A percentile compares a stretch with the other conserved stretches of the same genome.
These are phyloP conservation scores for Suillus variegatus DNA, from an alignment of 768 basidiomycete species.

Conservation along the genomic window DNA sequence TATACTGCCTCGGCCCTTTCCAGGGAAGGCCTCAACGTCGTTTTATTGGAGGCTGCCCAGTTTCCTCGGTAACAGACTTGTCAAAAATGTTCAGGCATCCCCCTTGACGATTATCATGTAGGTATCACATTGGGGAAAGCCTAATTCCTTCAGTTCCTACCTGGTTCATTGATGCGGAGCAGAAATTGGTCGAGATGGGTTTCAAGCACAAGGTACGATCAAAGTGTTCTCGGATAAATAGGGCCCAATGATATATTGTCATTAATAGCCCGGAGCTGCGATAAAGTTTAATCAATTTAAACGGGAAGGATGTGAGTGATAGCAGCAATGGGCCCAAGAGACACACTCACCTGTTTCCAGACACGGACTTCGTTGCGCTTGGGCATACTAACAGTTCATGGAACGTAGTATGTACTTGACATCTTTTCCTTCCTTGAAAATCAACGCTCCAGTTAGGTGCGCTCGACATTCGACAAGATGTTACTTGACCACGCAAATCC, in stretches of 20 bases:
- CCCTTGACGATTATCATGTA: slow-evolving; percentile 13
- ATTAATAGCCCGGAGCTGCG: slow-evolving; percentile 54
- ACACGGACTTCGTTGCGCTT: slow-evolving; percentile 58
- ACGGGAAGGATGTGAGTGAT: slow-evolving; percentile 55
- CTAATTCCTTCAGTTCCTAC: slow-evolving; percentile 50
- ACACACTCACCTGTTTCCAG: slow-evolving; percentile 27
- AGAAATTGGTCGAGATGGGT: slow-evolving; percentile 42
- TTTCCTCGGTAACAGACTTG: slow-evolving; percentile 48
- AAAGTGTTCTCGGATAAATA: slow-evolving; percentile 19
- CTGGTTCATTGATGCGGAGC: slow-evolving; percentile 53
- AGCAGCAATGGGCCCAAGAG: background rate
- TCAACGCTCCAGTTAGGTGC: slow-evolving; percentile 35
- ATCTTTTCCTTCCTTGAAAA: background rate
- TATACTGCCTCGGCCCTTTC: slow-evolving; percentile 57
- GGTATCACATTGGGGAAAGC: slow-evolving; percentile 52
- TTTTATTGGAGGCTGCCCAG: slow-evolving; percentile 52
- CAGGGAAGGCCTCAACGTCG: slow-evolving; percentile 59
- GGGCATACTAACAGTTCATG: slow-evolving; percentile 53
- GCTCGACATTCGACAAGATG: slow-evolving; percentile 60
- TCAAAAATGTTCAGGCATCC: background rate
- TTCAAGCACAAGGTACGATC: slow-evolving; percentile 49
- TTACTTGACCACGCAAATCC: slow-evolving; percentile 54
- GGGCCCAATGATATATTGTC: background rate
- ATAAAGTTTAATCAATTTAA: slow-evolving; percentile 59
- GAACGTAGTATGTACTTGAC: slow-evolving; percentile 53